Evolutionary conservation across 768 basidiomycete species (phyloP).

Genomic region (Russula emetica): DNA sequence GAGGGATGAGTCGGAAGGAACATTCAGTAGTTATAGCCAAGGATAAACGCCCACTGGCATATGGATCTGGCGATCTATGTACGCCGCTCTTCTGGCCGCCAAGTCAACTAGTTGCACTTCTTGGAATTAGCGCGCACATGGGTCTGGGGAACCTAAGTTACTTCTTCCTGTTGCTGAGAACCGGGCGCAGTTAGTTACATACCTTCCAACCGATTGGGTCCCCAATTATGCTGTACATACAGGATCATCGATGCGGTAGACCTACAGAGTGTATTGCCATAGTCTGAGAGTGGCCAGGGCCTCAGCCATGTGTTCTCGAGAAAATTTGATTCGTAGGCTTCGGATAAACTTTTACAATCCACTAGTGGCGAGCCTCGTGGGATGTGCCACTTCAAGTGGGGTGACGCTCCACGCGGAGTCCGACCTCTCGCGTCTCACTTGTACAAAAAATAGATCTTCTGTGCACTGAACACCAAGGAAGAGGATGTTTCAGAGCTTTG

Average conservation of each 20-base stretch:
- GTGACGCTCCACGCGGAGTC: slow-evolving; percentile 1
- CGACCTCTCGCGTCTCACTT: background rate
- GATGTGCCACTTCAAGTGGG: background rate
- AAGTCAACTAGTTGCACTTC: slow-evolving; percentile 20
- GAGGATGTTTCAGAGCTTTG: background rate
- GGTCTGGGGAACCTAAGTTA: too few species aligned
- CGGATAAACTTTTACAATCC: background rate
- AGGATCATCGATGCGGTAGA: background rate
- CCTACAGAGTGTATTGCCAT: background rate
- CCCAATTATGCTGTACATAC: background rate
- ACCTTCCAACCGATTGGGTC: background rate
- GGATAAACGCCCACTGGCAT: slow-evolving; percentile 2
- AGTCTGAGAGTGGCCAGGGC: background rate
- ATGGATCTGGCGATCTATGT: slow-evolving; percentile 16
- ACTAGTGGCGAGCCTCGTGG: slow-evolving; percentile 1
- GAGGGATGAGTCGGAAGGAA: background rate
- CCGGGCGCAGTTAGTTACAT: background rate
- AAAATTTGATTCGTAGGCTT: background rate
- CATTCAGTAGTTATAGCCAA: slow-evolving; percentile 16
- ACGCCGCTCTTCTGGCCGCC: slow-evolving; percentile 4
- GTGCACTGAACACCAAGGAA: background rate
- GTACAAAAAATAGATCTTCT: background rate
- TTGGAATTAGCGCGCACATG: slow-evolving; percentile 2
- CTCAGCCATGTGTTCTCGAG: background rate
- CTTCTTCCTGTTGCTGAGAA: background rate